Conservation (phyloP, 2,329 filamentous ascomycete species). For the Nemania sp. region DNA sequence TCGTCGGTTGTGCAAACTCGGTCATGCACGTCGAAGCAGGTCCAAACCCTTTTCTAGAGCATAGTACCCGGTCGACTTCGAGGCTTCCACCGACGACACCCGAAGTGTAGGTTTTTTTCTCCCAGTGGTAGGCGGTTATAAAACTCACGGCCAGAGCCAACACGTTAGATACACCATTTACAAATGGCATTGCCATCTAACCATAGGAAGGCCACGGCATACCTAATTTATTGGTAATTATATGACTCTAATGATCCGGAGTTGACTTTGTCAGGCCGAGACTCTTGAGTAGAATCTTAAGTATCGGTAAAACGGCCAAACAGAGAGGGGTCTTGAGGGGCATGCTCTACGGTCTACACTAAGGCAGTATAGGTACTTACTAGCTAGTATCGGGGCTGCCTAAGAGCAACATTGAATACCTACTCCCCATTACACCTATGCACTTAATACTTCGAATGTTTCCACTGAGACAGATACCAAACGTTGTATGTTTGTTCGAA, state of each 20-base stretch:
- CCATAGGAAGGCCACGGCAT: too few relatives aligned
- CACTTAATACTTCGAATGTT: not conserved
- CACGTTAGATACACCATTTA: not conserved
- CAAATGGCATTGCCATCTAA: not conserved
- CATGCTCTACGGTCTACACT: too few relatives aligned
- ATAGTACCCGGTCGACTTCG: not conserved
- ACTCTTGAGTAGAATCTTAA: too few relatives aligned
- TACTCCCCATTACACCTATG: not conserved
- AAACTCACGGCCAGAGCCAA: not conserved
- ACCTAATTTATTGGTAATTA: too few relatives aligned
- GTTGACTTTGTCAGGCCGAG: too few relatives aligned
- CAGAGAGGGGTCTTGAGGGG: not conserved
- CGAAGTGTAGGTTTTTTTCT: not conserved
- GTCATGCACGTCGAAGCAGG: conserved; percentile 24
- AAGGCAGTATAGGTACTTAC: not conserved
- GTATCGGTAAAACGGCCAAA: not conserved
- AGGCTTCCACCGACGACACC: not conserved
- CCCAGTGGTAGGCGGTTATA: not conserved
- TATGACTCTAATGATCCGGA: too few relatives aligned
- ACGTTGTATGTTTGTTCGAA: not conserved
- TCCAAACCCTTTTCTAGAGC: conserved; percentile 21
- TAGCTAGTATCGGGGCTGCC: not conserved
- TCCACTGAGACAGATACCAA: not conserved
- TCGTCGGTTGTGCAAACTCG: conserved; percentile 2
- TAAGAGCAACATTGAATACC: too few relatives aligned